Evolutionary conservation across 2,329 filamentous ascomycete genomes (phyloP).

Genomic region (Nothomitra cinnamomea): DNA sequence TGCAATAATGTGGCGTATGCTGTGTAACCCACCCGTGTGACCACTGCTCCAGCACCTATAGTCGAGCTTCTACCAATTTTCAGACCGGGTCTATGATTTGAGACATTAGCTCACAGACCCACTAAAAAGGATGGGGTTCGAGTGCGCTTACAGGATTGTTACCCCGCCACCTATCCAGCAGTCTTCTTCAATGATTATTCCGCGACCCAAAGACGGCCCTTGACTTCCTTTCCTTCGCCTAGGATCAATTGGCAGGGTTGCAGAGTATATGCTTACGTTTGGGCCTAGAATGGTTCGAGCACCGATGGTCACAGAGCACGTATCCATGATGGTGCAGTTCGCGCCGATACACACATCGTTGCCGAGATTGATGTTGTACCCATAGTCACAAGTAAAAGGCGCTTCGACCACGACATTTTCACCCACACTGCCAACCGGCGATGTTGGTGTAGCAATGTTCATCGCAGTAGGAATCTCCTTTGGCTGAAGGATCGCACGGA

Average conservation of each 20-base stretch:
- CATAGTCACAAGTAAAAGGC: slow-evolving; percentile 86
- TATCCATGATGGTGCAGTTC: slow-evolving; percentile 73
- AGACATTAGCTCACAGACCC: not conserved
- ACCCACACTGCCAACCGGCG: slow-evolving; percentile 33
- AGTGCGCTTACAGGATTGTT: slow-evolving; percentile 30
- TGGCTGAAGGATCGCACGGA: slow-evolving; percentile 55
- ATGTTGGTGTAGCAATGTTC: slow-evolving; percentile 31
- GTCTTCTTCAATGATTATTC: slow-evolving; percentile 60
- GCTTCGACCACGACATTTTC: slow-evolving; percentile 63
- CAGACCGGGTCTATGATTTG: slow-evolving; percentile 26
- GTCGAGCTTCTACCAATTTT: slow-evolving; percentile 36
- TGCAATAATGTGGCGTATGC: not conserved
- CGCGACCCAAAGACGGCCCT: slow-evolving; percentile 51
- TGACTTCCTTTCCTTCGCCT: slow-evolving; percentile 56
- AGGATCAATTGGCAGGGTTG: slow-evolving; percentile 54
- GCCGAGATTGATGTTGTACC: slow-evolving; percentile 83
- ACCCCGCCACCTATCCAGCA: slow-evolving; percentile 47
- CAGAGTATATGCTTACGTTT: slow-evolving; percentile 72
- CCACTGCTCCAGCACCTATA: slow-evolving; percentile 36
- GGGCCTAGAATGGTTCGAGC: slow-evolving; percentile 54
- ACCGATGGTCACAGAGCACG: slow-evolving; percentile 68
- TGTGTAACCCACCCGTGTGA: slow-evolving; percentile 31
- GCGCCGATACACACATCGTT: slow-evolving; percentile 70
- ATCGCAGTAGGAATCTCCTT: slow-evolving; percentile 31
- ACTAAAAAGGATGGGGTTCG: not conserved